phyloP scores from a whole-genome alignment of 176 grass and related monocot genomes.

The Thinopyrum elongatum region DNA sequence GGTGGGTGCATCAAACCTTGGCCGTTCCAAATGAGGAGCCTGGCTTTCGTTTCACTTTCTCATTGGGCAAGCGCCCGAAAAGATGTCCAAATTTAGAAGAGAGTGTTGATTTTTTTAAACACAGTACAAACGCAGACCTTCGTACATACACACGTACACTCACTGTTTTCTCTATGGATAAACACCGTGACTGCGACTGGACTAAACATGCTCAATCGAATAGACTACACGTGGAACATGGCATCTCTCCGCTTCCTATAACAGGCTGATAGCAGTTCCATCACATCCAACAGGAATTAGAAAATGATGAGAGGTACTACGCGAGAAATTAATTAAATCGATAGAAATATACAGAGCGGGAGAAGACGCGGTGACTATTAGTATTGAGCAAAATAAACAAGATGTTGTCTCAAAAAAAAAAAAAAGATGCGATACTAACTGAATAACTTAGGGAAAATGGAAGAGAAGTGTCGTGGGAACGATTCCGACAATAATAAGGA shows the following conservation, averaged over 20 bases:
- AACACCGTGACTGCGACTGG: not conserved
- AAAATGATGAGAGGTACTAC: conserved; percentile 14
- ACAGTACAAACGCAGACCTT: too few relatives aligned
- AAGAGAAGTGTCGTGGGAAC: too few relatives aligned
- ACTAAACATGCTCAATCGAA: not conserved
- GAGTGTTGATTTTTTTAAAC: too few relatives aligned
- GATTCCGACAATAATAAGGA: too few relatives aligned
- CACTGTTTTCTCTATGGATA: not conserved
- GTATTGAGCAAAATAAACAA: not conserved
- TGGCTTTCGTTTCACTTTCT: not conserved
- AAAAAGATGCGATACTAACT: not conserved
- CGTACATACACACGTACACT: too few relatives aligned
- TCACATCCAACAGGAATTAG: conserved; percentile 15
- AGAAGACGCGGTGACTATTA: conserved; percentile 2
- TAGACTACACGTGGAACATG: not conserved
- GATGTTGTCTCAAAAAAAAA: not conserved
- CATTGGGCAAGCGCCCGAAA: not conserved
- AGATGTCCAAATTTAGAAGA: not conserved
- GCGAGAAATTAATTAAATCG: not conserved
- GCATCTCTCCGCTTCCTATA: not conserved
- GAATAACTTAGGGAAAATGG: not conserved
- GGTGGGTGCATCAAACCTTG: not conserved
- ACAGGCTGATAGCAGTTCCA: not conserved
- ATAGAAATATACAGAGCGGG: not conserved
- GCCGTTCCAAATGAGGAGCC: conserved; percentile 7